A percentile compares a stretch with the other conserved stretches of the same genome.
Conservation (phyloP, 306 rosid species). For the Canavalia ensiformis region DNA sequence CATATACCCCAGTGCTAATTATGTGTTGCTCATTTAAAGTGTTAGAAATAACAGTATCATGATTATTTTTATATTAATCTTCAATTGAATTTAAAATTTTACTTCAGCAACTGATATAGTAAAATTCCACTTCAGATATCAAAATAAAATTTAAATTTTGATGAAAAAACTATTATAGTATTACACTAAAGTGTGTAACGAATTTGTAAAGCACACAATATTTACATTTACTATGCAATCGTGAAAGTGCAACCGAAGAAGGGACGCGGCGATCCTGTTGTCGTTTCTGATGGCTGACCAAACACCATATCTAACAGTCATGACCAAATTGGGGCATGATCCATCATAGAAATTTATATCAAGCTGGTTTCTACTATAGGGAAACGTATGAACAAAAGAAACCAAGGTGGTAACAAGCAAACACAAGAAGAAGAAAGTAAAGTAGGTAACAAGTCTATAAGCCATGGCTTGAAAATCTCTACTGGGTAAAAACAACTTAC, state of each 20-base stretch:
- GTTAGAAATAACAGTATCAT: no score
- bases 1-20: not conserved
- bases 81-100: no score
- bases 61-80: no score
- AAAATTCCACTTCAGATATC: no score
- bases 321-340: conserved; percentile 63
- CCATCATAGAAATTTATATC: conserved; percentile 55
- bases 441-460: conserved; percentile 31
- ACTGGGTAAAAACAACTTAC: not conserved
- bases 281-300: conserved; percentile 64
- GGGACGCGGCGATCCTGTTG: conserved; percentile 74
- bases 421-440: conserved; percentile 33
- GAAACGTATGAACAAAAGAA: conserved; percentile 47
- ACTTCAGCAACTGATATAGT: no score
- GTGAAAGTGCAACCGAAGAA: conserved; percentile 81
- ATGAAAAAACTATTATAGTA: no score
- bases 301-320: conserved; percentile 56
- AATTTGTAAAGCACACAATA: not conserved
- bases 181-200: not conserved
- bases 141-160: no score
- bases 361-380: conserved; percentile 47
- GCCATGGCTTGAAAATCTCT: conserved; percentile 47
- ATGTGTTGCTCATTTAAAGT: not conserved
- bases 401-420: conserved; percentile 36
- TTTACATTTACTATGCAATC: conserved; percentile 76